Base-by-base conservation (phyloP, 2,329 filamentous ascomycete genomes). In the Penicillium polonicum region DNA sequence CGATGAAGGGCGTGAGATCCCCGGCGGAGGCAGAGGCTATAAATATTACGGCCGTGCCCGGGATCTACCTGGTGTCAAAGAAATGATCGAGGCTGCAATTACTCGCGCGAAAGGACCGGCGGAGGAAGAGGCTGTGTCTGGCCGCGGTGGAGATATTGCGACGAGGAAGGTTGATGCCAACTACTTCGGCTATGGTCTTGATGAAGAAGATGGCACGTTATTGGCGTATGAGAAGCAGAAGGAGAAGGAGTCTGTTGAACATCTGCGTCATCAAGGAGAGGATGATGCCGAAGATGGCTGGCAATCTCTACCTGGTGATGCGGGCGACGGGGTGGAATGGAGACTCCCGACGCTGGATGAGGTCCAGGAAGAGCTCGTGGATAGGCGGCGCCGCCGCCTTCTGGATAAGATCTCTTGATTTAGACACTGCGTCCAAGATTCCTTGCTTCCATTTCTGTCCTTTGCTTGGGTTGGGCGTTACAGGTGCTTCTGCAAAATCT, bases 151-250 rank as follows among this genome's bases (percentile, higher is more conserved):
- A 35, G 76, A 78, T 50, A 74, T 80, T 61, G 73, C 77, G 60
- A 76, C 79, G 54, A 87, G 85, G 76, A 85, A 88, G 66, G 92
- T 99, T 9, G 91, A 99, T 76, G 94, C 94, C 13, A 89, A 88
- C 33, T 99, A 99, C 76, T 99, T 97, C 74, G 94, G 94, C 41
- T 99, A 96, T 74, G 92, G 92, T 60, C 83, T 92, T 8, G 91
- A 92, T 66, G 92, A 97, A 74, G 94, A 97, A 75, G 91, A 96
- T 73, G 90, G 88, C 0, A 85, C 83, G 45, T 72, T 97, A 70
- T 73, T 97, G 62, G 85, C 81, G 51, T 96, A 95, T 72, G 94
- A 99, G 80, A 83, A 80, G 45, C 81, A 85, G 69, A 94, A 92
- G 78, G 94, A 97, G 80, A 83, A 86, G 64, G 89, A 95, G 72